Evolutionary conservation across 2,329 filamentous ascomycete species (phyloP), one percentile per base, ranked within the genome.

Genomic region (Scleromitrula shiraiana): DNA sequence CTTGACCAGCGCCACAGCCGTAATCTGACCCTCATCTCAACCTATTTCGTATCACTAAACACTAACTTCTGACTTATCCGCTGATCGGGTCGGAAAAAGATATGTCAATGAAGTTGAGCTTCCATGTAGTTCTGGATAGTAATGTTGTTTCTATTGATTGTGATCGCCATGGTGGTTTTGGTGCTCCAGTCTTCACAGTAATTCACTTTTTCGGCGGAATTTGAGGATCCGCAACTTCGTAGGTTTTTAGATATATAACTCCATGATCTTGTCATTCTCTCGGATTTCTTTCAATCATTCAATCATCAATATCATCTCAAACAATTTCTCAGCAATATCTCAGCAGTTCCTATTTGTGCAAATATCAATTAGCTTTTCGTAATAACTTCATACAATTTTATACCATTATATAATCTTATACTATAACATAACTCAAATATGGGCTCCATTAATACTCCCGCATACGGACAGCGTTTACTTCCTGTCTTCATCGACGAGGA

Each of bases 401-500:
- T 10, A 20, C n/a, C 6, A 17, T 27, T 15, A 19, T 15, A 15
- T 27, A 29, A 27, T 17, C n/a, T 26, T 7, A 22, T 33, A 22
- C 8, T 10, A 14, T 27, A 27, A 9, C 10, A 41, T 5, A 20
- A 22, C 14, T 20, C 15, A n/a, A 35, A 7, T 15, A 47, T 47
- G 45, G 26, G 37, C 22, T 47, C 45, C 7, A n/a, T 27, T 27
- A 27, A 36, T 30, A 23, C 46, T 12, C 26, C 40, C 22, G 39
- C 24, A 30, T 44, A 37, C 15, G 46, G 40, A 20, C 30, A 37
- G 30, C 46, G 46, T n/a, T 44, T 49, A 14, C 10, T 44, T 10
- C 46, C 46, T 10, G 19, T 12, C 10, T 15, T 49, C 10, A 15
- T 49, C 12, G 46, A 49, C 14, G 46, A 49, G n/a, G 20, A 30